Conservation (phyloP, 441 rosid species). For the Pelargonium fulgidum region DNA sequence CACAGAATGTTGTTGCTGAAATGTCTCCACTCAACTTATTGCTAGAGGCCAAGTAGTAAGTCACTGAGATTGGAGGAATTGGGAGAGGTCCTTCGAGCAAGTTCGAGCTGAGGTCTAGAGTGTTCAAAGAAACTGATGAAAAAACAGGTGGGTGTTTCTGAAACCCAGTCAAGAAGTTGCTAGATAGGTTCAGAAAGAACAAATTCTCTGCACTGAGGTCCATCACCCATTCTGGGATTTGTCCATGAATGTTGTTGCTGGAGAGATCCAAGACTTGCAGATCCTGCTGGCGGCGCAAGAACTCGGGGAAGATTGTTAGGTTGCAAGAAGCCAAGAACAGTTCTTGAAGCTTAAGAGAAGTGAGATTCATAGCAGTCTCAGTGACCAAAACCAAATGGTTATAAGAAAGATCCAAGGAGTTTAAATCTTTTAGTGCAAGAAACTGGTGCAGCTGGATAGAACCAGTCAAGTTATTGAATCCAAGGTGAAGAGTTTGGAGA, state of each 20-base stretch:
- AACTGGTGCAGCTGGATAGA: background rate
- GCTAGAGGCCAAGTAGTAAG: background rate
- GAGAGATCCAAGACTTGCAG: conserved; percentile 19
- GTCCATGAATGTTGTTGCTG: conserved; percentile 14
- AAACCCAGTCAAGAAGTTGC: conserved; percentile 18
- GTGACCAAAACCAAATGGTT: too few species aligned
- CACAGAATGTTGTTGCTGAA: conserved; percentile 19
- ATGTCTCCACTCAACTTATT: conserved; percentile 19
- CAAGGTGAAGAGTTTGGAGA: background rate
- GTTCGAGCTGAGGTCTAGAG: conserved; percentile 24
- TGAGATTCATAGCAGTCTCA: background rate
- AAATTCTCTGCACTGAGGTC: background rate
- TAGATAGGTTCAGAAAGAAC: conserved; percentile 12
- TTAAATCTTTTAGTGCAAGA: background rate
- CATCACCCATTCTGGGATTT: conserved; percentile 4
- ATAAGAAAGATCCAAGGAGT: conserved; percentile 1
- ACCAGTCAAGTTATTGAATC: background rate
- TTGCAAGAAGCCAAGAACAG: conserved; percentile 10
- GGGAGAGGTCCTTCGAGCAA: conserved; percentile 18
- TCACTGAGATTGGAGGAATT: conserved; percentile 6
- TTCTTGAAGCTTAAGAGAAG: background rate
- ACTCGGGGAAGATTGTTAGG: conserved; percentile 15
- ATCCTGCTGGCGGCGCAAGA: conserved; percentile 1
- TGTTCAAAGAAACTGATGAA: conserved; percentile 8
- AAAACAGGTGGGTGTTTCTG: conserved; percentile 2